A percentile compares a stretch with the other conserved stretches of the same genome.
phyloP scores from a whole-genome alignment of 2,329 filamentous ascomycete species.

The Phialocephala subalpina region DNA sequence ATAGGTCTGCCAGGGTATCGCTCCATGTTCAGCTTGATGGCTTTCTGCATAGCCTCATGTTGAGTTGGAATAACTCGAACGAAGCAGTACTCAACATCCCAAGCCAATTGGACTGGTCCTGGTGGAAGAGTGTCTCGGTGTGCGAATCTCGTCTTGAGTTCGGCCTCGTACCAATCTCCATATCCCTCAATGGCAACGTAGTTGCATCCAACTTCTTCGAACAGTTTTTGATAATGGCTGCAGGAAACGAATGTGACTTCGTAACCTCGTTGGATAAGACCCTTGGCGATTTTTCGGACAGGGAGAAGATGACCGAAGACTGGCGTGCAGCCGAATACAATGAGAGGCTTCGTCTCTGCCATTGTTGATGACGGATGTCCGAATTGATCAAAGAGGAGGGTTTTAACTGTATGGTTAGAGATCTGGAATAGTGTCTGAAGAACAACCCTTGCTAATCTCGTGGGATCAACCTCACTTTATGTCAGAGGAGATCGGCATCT shows the following conservation, averaged over 20 bases:
- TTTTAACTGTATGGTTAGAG: neutral
- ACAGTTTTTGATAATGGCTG: constrained; percentile 44
- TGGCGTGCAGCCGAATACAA: constrained; percentile 26
- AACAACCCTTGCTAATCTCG: neutral
- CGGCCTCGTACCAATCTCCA: constrained; percentile 39
- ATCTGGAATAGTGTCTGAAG: neutral
- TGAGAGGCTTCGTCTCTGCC: constrained; percentile 27
- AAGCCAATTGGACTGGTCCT: constrained; percentile 43
- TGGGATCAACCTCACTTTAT: neutral
- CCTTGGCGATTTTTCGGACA: constrained; percentile 30
- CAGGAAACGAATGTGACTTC: constrained; percentile 52
- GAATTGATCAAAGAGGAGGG: neutral
- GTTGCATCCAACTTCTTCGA: constrained; percentile 49
- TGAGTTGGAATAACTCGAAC: constrained; percentile 45
- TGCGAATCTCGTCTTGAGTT: constrained; percentile 35
- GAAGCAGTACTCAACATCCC: constrained; percentile 47
- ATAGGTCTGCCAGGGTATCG: constrained; percentile 48
- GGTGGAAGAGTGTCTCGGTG: constrained; percentile 31
- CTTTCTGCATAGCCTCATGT: constrained; percentile 45
- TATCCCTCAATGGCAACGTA: constrained; percentile 44
- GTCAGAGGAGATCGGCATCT: neutral
- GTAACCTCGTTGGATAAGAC: constrained; percentile 48
- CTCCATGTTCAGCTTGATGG: constrained; percentile 46
- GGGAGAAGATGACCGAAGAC: constrained; percentile 35
- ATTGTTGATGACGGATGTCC: constrained; percentile 8